phyloP scores from a whole-genome alignment of 257 asterid genomes.

The Nicotiana attenuata region DNA sequence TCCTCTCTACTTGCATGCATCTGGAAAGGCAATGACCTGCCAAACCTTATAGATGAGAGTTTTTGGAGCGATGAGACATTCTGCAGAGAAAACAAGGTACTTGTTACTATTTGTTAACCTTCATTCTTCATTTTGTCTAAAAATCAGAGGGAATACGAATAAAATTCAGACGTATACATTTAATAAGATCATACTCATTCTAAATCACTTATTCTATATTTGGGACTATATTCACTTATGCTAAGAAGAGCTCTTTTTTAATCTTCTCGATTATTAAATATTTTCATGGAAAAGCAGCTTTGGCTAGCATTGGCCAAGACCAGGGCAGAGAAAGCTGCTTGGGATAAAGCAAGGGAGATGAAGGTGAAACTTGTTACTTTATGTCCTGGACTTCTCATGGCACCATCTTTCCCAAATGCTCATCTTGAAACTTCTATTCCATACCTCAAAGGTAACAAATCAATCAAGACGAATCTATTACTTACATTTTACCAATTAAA shows the following conservation, averaged over 20 bases:
- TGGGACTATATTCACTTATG: background rate
- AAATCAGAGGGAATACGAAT: background rate
- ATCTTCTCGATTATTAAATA: background rate
- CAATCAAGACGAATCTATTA: background rate
- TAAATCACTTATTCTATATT: background rate
- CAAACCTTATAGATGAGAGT: slow-evolving; percentile 15
- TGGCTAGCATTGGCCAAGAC: slow-evolving; percentile 39
- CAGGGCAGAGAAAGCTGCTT: slow-evolving; percentile 29
- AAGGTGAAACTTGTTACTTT: slow-evolving; percentile 28
- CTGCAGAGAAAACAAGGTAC: slow-evolving; percentile 30
- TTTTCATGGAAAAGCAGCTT: slow-evolving; percentile 16
- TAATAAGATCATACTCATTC: background rate
- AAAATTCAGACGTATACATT: background rate
- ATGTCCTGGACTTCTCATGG: slow-evolving; percentile 31
- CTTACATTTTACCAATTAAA: background rate
- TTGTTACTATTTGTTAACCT: background rate
- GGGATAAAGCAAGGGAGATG: slow-evolving; percentile 25
- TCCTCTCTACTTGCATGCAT: slow-evolving; percentile 32
- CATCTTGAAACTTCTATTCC: slow-evolving; percentile 26
- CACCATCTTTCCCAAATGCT: slow-evolving; percentile 33
- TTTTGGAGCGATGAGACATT: slow-evolving; percentile 30
- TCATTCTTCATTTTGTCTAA: background rate
- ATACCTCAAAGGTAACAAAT: slow-evolving; percentile 26
- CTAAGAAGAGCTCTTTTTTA: background rate
- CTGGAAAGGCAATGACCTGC: slow-evolving; percentile 12